Evolutionary conservation across 1,284 basidiomycete genomes (phyloP).

Genomic region (Leccinum angustisporum): DNA sequence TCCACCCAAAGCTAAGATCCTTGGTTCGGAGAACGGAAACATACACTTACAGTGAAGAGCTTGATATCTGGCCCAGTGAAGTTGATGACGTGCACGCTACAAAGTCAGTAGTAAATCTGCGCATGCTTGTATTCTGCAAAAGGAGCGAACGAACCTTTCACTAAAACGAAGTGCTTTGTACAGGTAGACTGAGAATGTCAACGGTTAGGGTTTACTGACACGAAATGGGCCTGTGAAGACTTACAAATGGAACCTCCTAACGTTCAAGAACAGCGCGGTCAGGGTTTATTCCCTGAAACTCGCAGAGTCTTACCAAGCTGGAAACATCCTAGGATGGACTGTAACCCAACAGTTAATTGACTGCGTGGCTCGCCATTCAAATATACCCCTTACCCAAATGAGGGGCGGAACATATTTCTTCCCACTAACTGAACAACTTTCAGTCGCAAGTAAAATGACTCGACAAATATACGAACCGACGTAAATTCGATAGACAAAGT

Average conservation of each 20-base stretch:
- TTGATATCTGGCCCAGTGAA: background rate
- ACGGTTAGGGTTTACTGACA: background rate
- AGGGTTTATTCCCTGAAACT: background rate
- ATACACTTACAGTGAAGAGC: background rate
- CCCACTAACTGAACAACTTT: background rate
- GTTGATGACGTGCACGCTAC: background rate
- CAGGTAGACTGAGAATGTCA: background rate
- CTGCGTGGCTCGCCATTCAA: background rate
- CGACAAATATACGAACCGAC: slow-evolving; percentile 4
- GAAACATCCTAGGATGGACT: background rate
- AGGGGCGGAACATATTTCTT: background rate
- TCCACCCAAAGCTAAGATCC: background rate
- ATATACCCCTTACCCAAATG: background rate
- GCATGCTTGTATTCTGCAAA: no score
- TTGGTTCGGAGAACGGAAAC: background rate
- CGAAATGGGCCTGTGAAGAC: background rate
- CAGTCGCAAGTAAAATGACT: background rate
- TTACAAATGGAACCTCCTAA: slow-evolving; percentile 7
- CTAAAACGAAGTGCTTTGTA: background rate
- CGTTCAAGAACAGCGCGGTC: background rate
- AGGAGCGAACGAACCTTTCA: background rate
- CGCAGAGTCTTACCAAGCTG: slow-evolving; percentile 7
- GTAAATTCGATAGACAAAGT: slow-evolving; percentile 19
- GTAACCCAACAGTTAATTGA: background rate
- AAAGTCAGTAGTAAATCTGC: background rate